Percentiles rank a stretch among this genome's conserved stretches.
Conservation (phyloP, 768 basidiomycete genomes). For the Panaeolus papilionaceus region DNA sequence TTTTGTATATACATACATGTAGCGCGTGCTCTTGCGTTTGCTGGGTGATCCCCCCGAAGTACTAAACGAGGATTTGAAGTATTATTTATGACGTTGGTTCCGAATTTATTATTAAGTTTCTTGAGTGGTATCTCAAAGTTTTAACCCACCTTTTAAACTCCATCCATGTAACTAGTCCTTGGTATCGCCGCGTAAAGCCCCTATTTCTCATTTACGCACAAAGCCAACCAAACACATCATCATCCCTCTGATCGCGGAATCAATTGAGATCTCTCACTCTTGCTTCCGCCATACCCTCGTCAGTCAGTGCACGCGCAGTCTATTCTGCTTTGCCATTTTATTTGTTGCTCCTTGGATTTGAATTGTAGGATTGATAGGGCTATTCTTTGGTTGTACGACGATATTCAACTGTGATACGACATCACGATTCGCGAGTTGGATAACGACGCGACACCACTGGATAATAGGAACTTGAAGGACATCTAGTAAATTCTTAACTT, state of each 20-base stretch:
- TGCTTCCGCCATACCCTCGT: not conserved
- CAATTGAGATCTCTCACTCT: conserved; percentile 1
- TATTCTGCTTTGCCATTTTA: not conserved
- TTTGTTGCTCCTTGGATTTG: not conserved
- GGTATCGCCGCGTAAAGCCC: not conserved
- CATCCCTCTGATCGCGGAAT: conserved; percentile 28
- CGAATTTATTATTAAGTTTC: no score
- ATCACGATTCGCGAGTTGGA: no score
- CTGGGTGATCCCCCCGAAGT: no score
- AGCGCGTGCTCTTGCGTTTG: no score
- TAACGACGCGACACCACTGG: not conserved
- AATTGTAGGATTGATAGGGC: not conserved
- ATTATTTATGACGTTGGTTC: no score
- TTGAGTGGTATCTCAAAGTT: no score
- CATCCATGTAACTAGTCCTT: no score
- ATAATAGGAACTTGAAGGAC: not conserved
- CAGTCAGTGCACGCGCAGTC: not conserved
- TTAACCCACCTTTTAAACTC: no score
- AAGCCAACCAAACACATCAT: conserved; percentile 18
- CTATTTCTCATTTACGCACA: conserved; percentile 19
- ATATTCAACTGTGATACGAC: no score
- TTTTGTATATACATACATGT: no score
- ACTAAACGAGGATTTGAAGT: no score
- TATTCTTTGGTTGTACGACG: not conserved
- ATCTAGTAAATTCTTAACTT: not conserved